Percentiles rank a stretch among this genome's conserved stretches.
These are phyloP conservation scores for Climacium dendroides DNA, from an alignment of 225 moss, liverwort and hornwort genomes.

Conservation along the genomic window DNA sequence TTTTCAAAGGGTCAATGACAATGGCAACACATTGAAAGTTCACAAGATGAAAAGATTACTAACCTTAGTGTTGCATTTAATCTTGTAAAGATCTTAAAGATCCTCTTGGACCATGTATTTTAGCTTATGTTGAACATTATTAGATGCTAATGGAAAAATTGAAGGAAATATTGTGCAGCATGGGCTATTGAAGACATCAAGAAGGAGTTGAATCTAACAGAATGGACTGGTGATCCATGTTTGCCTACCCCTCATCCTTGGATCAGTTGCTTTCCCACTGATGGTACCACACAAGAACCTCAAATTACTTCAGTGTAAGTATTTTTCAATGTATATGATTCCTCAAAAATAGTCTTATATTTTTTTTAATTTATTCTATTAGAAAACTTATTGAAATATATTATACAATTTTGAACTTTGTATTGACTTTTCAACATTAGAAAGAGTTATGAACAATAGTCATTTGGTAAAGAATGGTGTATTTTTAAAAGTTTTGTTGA, in stretches of 20 bases:
- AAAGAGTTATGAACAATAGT: background rate
- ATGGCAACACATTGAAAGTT: background rate
- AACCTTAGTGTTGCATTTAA: accelerated
- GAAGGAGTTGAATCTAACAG: background rate
- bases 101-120: background rate
- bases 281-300: background rate
- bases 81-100: background rate
- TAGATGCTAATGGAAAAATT: background rate
- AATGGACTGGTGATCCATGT: constrained; percentile 16
- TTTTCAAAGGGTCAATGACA: background rate
- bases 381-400: background rate
- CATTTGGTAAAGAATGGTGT: too few relatives aligned
- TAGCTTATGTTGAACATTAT: background rate
- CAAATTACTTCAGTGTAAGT: background rate
- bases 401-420: background rate
- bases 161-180: background rate
- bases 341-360: background rate
- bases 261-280: background rate
- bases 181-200: constrained; percentile 12
- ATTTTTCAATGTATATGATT: too few relatives aligned
- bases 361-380: background rate
- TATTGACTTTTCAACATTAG: too few relatives aligned
- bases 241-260: background rate
- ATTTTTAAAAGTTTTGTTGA: background rate
- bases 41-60: too few relatives aligned